phyloP scores from a whole-genome alignment of 1,284 basidiomycete species.

The Ceratobasidium sp. region DNA sequence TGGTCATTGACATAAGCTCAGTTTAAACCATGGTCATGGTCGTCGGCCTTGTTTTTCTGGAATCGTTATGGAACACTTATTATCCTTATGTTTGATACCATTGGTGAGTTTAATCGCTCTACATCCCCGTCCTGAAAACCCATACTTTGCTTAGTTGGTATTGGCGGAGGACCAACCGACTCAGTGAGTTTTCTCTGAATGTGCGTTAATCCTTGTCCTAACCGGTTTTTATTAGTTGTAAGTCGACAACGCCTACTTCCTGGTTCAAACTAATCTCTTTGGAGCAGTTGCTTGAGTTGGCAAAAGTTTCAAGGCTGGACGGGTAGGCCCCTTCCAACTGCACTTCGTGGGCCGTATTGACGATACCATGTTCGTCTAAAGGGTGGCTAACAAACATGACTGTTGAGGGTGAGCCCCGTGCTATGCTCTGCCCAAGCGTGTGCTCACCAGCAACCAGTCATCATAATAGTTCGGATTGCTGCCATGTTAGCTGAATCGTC shows the following conservation, averaged over 20 bases:
- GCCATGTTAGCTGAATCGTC: constrained; percentile 29
- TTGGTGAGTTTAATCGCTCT: constrained; percentile 13
- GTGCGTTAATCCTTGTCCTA: constrained; percentile 5
- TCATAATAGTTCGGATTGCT: constrained; percentile 43
- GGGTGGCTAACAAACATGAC: constrained; percentile 46
- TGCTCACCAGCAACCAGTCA: constrained; percentile 3
- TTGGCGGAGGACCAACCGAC: constrained; percentile 42
- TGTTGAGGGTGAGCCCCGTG: constrained; percentile 31
- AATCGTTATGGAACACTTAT: constrained; percentile 42
- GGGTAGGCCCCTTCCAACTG: constrained; percentile 6
- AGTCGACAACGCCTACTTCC: neutral
- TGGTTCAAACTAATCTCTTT: constrained; percentile 2
- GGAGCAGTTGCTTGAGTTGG: constrained; percentile 38
- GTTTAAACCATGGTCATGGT: constrained; percentile 45
- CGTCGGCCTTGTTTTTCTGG: constrained; percentile 41
- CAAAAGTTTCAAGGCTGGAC: constrained; percentile 46
- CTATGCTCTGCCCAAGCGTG: neutral
- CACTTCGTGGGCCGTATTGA: neutral
- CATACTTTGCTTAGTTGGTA: constrained; percentile 10
- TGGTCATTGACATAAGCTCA: neutral
- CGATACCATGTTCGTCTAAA: constrained; percentile 8
- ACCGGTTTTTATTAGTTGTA: constrained; percentile 30
- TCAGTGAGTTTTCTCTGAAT: constrained; percentile 29
- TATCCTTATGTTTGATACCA: constrained; percentile 41
- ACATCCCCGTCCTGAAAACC: too few relatives aligned